Evolutionary conservation across 192 early-diverging fungal species (phyloP).

Genomic region (Rhizophagus sp.): DNA sequence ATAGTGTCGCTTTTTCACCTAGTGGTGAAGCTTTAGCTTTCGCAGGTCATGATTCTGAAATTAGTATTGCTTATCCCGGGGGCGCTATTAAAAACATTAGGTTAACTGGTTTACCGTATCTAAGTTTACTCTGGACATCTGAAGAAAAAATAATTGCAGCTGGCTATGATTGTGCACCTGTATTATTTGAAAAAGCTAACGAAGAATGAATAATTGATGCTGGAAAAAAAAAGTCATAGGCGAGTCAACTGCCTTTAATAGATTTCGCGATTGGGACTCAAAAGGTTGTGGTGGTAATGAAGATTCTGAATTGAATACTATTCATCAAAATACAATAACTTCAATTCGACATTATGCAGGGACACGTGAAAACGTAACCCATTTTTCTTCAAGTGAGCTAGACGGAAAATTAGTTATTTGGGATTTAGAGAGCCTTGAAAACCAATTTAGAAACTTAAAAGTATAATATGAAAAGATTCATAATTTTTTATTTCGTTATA

Average conservation of each 20-base stretch:
- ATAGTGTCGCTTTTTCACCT: constrained; percentile 89
- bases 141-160: constrained; percentile 80
- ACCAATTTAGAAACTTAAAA: background rate
- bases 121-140: constrained; percentile 75
- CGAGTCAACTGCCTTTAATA: constrained; percentile 71
- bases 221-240: constrained; percentile 65
- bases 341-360: constrained; percentile 60
- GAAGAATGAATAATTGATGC: constrained; percentile 80
- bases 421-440: constrained; percentile 41
- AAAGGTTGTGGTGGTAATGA: constrained; percentile 48
- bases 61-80: constrained; percentile 75
- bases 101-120: constrained; percentile 70
- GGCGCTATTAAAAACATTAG: constrained; percentile 59
- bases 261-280: constrained; percentile 93
- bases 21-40: constrained; percentile 85
- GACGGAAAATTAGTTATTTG: constrained; percentile 87
- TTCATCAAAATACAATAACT: constrained; percentile 98
- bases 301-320: constrained; percentile 75
- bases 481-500: too few species aligned
- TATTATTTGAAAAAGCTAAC: constrained; percentile 66
- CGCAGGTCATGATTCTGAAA: constrained; percentile 80
- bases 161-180: constrained; percentile 93
- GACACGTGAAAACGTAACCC: constrained; percentile 52
- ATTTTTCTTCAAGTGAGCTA: constrained; percentile 77
- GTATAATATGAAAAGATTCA: background rate